phyloP scores from a whole-genome alignment of 108 stramenopile species.

The Cyclotella atomus region DNA sequence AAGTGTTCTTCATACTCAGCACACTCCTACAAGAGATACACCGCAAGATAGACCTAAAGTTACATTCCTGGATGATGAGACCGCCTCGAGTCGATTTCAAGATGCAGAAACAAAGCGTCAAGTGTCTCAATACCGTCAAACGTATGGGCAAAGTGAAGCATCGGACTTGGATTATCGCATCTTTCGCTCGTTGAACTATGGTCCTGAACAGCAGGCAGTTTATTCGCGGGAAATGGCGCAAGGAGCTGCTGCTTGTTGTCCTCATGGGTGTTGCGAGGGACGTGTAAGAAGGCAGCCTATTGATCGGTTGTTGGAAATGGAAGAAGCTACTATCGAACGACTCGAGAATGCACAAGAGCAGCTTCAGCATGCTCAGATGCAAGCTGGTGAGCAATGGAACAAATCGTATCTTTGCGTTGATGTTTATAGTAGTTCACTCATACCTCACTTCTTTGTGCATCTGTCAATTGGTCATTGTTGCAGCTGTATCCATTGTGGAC shows the following conservation, averaged over 20 bases:
- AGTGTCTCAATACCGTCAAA: constrained; percentile 35
- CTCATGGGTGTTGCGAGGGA: constrained; percentile 75
- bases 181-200: constrained; percentile 66
- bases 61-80: constrained; percentile 39
- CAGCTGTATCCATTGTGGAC: constrained; percentile 40
- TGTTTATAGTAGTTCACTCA: no score
- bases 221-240: constrained; percentile 88
- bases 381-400: no score
- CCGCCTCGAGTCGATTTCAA: constrained; percentile 19
- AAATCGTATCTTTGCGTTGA: no score
- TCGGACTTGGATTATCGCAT: constrained; percentile 47
- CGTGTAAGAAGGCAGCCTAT: constrained; percentile 55
- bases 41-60: constrained; percentile 27
- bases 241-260: constrained; percentile 80
- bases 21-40: not conserved
- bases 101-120: constrained; percentile 16
- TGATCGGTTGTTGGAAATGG: constrained; percentile 66
- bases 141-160: constrained; percentile 17
- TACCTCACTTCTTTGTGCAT: no score
- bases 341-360: constrained; percentile 65
- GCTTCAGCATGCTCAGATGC: constrained; percentile 56
- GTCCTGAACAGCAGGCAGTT: constrained; percentile 84
- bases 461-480: no score
- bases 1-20: not conserved
- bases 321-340: constrained; percentile 54